Conservation (phyloP, 2,329 filamentous ascomycete species). For the Tolypocladium nubicola region DNA sequence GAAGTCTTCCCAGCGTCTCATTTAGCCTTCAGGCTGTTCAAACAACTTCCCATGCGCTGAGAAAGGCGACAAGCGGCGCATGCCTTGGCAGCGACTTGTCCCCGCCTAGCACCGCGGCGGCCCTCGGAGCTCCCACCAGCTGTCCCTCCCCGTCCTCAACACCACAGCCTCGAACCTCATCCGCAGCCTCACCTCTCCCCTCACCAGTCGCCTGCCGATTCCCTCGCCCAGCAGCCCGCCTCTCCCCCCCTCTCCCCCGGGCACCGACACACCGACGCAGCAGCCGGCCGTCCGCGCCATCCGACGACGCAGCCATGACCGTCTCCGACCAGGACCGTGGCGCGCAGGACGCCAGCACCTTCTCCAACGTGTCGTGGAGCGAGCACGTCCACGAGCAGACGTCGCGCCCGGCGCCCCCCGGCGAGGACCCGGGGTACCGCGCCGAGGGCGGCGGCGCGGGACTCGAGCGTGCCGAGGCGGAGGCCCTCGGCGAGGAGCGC, state of each 20-base stretch:
- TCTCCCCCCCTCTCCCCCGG: background rate
- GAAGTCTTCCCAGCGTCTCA: too few relatives aligned
- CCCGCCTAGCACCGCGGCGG: background rate
- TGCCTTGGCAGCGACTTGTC: background rate
- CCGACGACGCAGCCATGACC: conserved; percentile 14
- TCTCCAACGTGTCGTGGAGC: conserved; percentile 74
- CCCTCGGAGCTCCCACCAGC: background rate
- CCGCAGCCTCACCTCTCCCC: background rate
- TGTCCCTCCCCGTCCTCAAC: background rate
- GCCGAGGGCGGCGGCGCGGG: conserved; percentile 28
- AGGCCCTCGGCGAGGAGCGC: conserved; percentile 58
- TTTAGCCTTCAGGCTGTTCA: too few relatives aligned
- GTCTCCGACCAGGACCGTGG: conserved; percentile 41
- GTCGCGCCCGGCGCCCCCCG: conserved; percentile 6
- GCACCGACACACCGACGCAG: background rate
- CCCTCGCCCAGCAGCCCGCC: background rate
- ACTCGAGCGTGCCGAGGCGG: conserved; percentile 44
- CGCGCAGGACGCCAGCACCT: conserved; percentile 53
- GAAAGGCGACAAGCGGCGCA: background rate
- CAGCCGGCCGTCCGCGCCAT: background rate
- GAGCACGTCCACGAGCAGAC: conserved; percentile 38
- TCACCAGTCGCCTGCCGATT: background rate
- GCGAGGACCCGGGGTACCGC: conserved; percentile 15
- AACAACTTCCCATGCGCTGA: too few relatives aligned
- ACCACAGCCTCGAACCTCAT: conserved; percentile 1